Evolutionary conservation across 2,329 filamentous ascomycete genomes (phyloP).

Genomic region (Xylariaceae sp.): DNA sequence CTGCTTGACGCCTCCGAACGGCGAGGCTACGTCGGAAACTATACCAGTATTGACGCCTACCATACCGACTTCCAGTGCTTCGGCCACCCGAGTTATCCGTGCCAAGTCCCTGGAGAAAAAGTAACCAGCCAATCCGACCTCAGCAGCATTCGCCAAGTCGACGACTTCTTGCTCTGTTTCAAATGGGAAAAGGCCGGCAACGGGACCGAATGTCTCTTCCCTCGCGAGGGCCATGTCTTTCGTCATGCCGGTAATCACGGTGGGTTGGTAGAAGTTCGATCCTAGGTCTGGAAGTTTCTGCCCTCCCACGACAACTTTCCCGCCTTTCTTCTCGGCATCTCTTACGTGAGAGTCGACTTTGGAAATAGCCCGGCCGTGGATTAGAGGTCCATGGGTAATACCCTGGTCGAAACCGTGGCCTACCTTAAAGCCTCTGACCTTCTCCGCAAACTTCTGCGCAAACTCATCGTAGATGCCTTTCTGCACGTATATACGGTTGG

Average conservation of each 20-base stretch:
- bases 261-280: slow-evolving; percentile 83
- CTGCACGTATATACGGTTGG: slow-evolving; percentile 80
- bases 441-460: slow-evolving; percentile 61
- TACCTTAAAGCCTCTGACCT: slow-evolving; percentile 70
- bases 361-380: slow-evolving; percentile 74
- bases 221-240: slow-evolving; percentile 75
- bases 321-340: slow-evolving; percentile 76
- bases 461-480: slow-evolving; percentile 74
- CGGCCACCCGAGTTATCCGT: slow-evolving; percentile 58
- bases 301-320: slow-evolving; percentile 69
- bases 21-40: slow-evolving; percentile 54
- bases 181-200: slow-evolving; percentile 86
- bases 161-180: slow-evolving; percentile 86
- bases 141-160: slow-evolving; percentile 70
- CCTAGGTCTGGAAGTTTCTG: slow-evolving; percentile 70
- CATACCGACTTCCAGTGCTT: slow-evolving; percentile 79
- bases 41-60: slow-evolving; percentile 76
- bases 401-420: slow-evolving; percentile 68
- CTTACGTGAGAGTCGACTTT: slow-evolving; percentile 79
- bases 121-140: slow-evolving; percentile 89
- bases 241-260: slow-evolving; percentile 83
- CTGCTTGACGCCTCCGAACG: slow-evolving; percentile 79
- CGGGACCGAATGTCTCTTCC: slow-evolving; percentile 94
- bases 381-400: slow-evolving; percentile 75
- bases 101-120: slow-evolving; percentile 72